Conservation (phyloP, 371 early-diverging fungal species). For the Synchytrium microbalum region DNA sequence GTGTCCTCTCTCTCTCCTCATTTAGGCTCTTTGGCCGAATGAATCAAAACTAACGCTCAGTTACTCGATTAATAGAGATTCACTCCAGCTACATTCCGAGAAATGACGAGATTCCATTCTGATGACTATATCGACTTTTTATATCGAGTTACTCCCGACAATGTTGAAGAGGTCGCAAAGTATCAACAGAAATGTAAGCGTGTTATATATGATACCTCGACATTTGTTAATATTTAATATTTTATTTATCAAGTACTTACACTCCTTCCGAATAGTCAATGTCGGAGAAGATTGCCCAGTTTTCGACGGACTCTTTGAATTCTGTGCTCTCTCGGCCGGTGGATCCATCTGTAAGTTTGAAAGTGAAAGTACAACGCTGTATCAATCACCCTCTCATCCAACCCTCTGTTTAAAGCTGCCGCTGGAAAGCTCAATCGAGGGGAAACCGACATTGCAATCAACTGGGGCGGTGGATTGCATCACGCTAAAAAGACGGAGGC, state of each 20-base stretch:
- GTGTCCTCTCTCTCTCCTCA: neutral
- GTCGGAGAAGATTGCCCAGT: constrained; percentile 97
- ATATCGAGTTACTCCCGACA: constrained; percentile 88
- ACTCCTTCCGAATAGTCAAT: constrained; percentile 62
- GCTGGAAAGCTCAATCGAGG: constrained; percentile 85
- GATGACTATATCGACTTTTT: constrained; percentile 99
- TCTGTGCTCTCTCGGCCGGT: constrained; percentile 87
- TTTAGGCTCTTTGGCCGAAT: constrained; percentile 5
- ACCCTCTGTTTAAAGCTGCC: constrained; percentile 48
- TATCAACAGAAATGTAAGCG: constrained; percentile 74
- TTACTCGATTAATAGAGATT: constrained; percentile 70
- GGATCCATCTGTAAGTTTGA: constrained; percentile 74
- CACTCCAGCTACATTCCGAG: constrained; percentile 75
- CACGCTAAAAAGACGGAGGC: constrained; percentile 97
- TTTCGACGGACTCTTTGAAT: constrained; percentile 95
- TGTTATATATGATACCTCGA: neutral
- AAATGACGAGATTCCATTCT: constrained; percentile 98
- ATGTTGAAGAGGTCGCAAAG: constrained; percentile 68
- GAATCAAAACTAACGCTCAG: neutral
- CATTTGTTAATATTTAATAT: constrained; percentile 4
- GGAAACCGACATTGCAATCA: constrained; percentile 91
- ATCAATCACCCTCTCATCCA: neutral
- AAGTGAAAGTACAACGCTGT: neutral
- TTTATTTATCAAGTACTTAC: neutral
- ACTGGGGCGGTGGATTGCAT: constrained; percentile 99